Evolutionary conservation across 805 yeast genomes (phyloP), one percentile per base, ranked within the genome.

Genomic region (Candida ficus): DNA sequence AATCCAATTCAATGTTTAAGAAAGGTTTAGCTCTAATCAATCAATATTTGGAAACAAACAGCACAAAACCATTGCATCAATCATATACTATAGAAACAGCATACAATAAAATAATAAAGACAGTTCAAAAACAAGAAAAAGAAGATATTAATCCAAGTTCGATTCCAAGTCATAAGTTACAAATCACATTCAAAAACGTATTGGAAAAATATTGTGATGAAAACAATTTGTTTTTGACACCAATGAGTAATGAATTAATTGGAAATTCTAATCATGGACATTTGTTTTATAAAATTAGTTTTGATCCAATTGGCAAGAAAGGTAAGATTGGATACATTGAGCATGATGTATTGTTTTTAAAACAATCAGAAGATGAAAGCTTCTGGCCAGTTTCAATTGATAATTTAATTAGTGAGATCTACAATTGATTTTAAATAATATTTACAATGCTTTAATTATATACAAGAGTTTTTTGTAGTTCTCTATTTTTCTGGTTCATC

Each of bases 271-370:
- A 29, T n/a, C 33, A 34, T n/a, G 37, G 40, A 8, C 59, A 64
- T 33, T 65, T 71, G 3, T 53, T 78, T 31, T 76, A 66, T 54
- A 59, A 63, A 23, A 56, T 80, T 13, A 56, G 66, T 5, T 50
- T 56, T 21, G 51, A 61, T 35, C 46, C 60, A 0, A 40, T 34
- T 6, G 70, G 71, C 8, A 56, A 51, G 19, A 58, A 49, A 5
- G 66, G 69, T 0, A 12, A 69, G 29, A 12, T 48, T 29, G 66
- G 75, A 13, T 85, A 75, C 46, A 68, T 85, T 7, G 72, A 73
- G 27, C 79, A 80, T 33, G 90, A 87, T 48, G 80, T 85, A 2
- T 49, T 88, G 19, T 87, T 77, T 74, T 53, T 75, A 13, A 57
- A 62, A 28, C 40, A 43, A 6, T 44, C 14, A 10, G 14, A 29